Evolutionary conservation across 2,329 filamentous ascomycete species (phyloP), one percentile per base, ranked within the genome.

Genomic region (Lizonia empirigonia): DNA sequence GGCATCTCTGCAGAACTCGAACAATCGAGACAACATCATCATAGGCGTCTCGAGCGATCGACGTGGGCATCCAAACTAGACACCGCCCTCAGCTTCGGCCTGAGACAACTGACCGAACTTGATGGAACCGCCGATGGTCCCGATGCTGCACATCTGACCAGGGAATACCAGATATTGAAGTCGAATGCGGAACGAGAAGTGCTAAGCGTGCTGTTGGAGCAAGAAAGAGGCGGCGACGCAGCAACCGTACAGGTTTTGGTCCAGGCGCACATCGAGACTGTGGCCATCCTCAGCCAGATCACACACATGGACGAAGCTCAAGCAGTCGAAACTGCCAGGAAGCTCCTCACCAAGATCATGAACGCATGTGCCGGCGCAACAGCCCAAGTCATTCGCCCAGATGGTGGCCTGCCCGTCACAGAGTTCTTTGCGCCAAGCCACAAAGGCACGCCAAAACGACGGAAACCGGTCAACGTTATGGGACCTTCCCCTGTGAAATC

Each of bases 1-100:
- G 94, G 93, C 1, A 92, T 97, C 33, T 80, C 96, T 22, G 80
- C 90, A 6, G 95, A 99, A 74, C 78, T 99, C 36, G 93, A 97
- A 72, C 85, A 87, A 62, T 97, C 91, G 73, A 82, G 93, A 55
- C 90, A 96, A 58, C 92, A 97, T 71, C 89, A 93, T 58, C 91
- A 96, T 68, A 90, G 96, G 67, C 87, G 86, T 63, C 74, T 97
- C 42, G 82, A 88, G 36, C 91, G 88, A 70, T 85, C 82, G 37
- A 89, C 87, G 57, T 99, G 94, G 94, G 91, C 96, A 58, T 86
- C 90, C 42, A 84, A 86, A 36, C 82, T 99, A 54, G 92, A 96
- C 65, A 90, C 90, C 1, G 94, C 94, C 4, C 81, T 97, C 26
- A 88, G 92, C 55, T 90, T 95, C 68, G 90, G 90, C 62, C 77